These are phyloP conservation scores for Quillaja saponaria DNA, from an alignment of 306 rosid species.

Conservation along the genomic window DNA sequence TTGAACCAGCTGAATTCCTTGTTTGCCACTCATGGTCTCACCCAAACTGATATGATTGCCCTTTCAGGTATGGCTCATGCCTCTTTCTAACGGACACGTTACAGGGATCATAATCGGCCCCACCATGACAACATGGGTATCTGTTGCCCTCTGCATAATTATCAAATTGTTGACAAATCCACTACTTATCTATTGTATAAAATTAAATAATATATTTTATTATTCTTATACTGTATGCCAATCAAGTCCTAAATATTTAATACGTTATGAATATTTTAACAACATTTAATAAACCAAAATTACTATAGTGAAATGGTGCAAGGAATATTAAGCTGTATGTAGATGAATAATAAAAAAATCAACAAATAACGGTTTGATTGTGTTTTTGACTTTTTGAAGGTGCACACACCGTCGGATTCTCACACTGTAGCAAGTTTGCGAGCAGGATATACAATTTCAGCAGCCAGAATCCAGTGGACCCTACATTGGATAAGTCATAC, in stretches of 20 bases:
- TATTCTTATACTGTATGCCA: too few relatives aligned
- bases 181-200: too few relatives aligned
- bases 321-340: background rate
- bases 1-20: slow-evolving; percentile 68
- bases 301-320: too few relatives aligned
- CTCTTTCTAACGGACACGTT: slow-evolving; percentile 10
- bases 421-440: slow-evolving; percentile 57
- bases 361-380: background rate
- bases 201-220: too few relatives aligned
- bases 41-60: slow-evolving; percentile 74
- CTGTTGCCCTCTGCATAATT: background rate
- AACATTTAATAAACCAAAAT: too few relatives aligned
- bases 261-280: too few relatives aligned
- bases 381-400: slow-evolving; percentile 52
- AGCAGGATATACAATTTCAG: slow-evolving; percentile 57
- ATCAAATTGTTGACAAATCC: too few relatives aligned
- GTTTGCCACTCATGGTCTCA: slow-evolving; percentile 52
- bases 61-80: slow-evolving; percentile 58
- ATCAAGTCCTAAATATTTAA: too few relatives aligned
- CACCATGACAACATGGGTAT: background rate
- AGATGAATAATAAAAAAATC: too few relatives aligned
- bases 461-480: slow-evolving; percentile 43
- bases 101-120: too few relatives aligned
- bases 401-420: slow-evolving; percentile 80
- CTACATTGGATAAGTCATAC: slow-evolving; percentile 42